Conservation (phyloP, 2,329 filamentous ascomycete genomes). For the Camillea tinctor region DNA sequence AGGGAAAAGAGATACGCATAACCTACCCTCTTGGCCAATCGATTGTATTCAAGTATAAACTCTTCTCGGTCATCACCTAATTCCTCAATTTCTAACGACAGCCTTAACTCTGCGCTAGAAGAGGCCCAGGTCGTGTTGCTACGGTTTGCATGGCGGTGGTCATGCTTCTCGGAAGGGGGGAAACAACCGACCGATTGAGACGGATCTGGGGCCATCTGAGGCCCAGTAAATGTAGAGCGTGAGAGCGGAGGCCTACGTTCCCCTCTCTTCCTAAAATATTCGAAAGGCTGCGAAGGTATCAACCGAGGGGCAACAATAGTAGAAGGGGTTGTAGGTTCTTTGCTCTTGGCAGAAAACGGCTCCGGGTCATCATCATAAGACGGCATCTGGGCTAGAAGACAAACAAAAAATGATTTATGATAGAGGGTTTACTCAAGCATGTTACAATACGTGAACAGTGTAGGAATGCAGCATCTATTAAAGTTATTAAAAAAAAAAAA, state of each 20-base stretch:
- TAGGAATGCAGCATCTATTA: slow-evolving; percentile 5
- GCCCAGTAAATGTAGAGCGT: slow-evolving; percentile 18
- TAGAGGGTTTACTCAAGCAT: too few species aligned
- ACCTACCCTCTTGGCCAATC: slow-evolving; percentile 56
- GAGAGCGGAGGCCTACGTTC: slow-evolving; percentile 16
- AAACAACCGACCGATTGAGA: slow-evolving; percentile 19
- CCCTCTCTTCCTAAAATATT: slow-evolving; percentile 4
- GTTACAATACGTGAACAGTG: too few species aligned
- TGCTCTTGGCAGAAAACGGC: slow-evolving; percentile 23
- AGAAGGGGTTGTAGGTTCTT: slow-evolving; percentile 17
- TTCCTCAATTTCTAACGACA: slow-evolving; percentile 49
- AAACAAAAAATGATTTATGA: not conserved
- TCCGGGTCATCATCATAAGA: slow-evolving; percentile 26
- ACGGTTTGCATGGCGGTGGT: slow-evolving; percentile 25
- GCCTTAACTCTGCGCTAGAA: slow-evolving; percentile 49
- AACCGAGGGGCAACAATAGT: slow-evolving; percentile 4
- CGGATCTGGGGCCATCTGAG: slow-evolving; percentile 7
- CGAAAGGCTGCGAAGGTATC: slow-evolving; percentile 13
- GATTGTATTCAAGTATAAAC: slow-evolving; percentile 60
- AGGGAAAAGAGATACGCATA: not conserved
- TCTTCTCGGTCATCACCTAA: slow-evolving; percentile 46
- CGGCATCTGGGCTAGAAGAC: slow-evolving; percentile 28
- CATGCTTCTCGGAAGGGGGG: slow-evolving; percentile 9
- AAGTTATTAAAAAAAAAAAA: slow-evolving; percentile 7
- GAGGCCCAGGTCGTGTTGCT: slow-evolving; percentile 59